phyloP scores from a whole-genome alignment of 331 rosid genomes.

The Pyrus hybrid region DNA sequence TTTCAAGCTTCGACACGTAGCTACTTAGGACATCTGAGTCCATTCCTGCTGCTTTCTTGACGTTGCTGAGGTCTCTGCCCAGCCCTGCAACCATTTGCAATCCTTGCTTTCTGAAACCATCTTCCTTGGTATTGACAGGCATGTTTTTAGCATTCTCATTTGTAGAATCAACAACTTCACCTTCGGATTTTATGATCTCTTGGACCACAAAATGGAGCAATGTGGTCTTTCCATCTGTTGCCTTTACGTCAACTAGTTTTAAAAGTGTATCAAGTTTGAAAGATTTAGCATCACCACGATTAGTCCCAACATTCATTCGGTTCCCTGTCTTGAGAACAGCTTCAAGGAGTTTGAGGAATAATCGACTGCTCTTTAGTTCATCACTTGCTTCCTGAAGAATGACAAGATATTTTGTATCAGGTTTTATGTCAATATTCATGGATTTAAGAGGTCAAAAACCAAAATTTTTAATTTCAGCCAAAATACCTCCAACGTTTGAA shows the following conservation, averaged over 20 bases:
- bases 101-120: constrained; percentile 78
- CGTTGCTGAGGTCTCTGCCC: constrained; percentile 74
- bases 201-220: constrained; percentile 97
- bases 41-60: constrained; percentile 97
- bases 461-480: constrained; percentile 1
- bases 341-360: constrained; percentile 93
- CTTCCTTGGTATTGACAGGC: constrained; percentile 45
- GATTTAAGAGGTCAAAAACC: constrained; percentile 13
- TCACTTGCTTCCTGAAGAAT: constrained; percentile 77
- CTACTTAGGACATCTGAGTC: constrained; percentile 92
- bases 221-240: constrained; percentile 95
- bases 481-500: constrained; percentile 81
- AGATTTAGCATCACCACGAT: constrained; percentile 90
- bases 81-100: constrained; percentile 82
- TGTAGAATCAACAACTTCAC: constrained; percentile 43
- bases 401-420: constrained; percentile 11
- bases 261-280: constrained; percentile 90
- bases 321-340: constrained; percentile 99
- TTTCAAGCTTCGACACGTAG: constrained; percentile 83
- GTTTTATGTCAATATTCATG: constrained; percentile 13
- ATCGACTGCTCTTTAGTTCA: constrained; percentile 78
- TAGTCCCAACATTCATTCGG: constrained; percentile 97
- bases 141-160: constrained; percentile 34
- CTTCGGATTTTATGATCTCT: constrained; percentile 95
- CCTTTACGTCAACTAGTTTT: constrained; percentile 91